phyloP scores from a whole-genome alignment of 108 stramenopile species.

The Nitzschia inconspicua region DNA sequence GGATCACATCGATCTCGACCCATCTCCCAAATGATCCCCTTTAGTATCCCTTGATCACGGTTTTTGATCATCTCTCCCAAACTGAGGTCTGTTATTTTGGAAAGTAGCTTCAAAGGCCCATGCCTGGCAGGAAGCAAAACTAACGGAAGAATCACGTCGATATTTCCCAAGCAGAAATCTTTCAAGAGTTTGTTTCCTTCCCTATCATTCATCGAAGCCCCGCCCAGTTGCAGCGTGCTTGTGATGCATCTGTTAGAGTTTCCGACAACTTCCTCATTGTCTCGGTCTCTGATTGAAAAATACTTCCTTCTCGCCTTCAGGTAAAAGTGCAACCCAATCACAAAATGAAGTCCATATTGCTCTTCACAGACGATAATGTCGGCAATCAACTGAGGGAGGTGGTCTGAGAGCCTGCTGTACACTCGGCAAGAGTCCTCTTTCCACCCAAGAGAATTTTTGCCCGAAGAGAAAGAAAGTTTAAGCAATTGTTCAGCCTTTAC shows the following conservation, averaged over 20 bases:
- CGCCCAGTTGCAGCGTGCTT: neutral
- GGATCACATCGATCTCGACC: slow-evolving; percentile 30
- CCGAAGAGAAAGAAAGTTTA: neutral
- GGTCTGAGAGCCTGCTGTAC: neutral
- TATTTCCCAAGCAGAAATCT: slow-evolving; percentile 43
- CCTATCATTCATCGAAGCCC: slow-evolving; percentile 30
- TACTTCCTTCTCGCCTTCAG: slow-evolving; percentile 11
- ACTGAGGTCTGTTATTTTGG: slow-evolving; percentile 30
- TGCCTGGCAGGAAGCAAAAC: slow-evolving; percentile 46
- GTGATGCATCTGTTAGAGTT: neutral
- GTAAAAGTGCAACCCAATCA: slow-evolving; percentile 29
- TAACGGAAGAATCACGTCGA: slow-evolving; percentile 54
- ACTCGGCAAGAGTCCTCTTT: neutral
- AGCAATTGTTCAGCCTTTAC: slow-evolving; percentile 3
- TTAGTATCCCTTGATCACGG: slow-evolving; percentile 50
- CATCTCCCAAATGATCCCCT: slow-evolving; percentile 63
- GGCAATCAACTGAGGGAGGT: slow-evolving; percentile 24
- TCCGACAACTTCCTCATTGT: neutral
- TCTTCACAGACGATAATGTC: slow-evolving; percentile 40
- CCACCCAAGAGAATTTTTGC: neutral
- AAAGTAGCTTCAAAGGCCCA: slow-evolving; percentile 51
- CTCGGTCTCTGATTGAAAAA: neutral
- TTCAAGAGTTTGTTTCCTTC: slow-evolving; percentile 47
- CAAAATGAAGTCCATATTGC: slow-evolving; percentile 27
- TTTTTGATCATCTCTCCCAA: slow-evolving; percentile 29